Evolutionary conservation across 768 basidiomycete genomes (phyloP).

Genomic region (Mycena vulgaris): DNA sequence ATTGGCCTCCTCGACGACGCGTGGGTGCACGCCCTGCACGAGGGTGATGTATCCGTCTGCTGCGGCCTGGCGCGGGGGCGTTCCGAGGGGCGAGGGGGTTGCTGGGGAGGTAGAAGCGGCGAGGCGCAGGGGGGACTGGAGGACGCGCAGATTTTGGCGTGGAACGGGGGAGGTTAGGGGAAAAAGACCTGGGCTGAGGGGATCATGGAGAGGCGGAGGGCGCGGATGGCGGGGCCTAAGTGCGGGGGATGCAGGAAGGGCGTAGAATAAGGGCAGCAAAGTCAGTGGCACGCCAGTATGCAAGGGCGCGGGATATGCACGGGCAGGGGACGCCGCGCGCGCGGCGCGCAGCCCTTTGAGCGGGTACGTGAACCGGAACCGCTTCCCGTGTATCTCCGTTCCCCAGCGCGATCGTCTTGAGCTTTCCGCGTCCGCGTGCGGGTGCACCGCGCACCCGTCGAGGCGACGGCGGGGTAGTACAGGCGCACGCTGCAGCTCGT

Average conservation of each 20-base stretch:
- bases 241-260: neutral
- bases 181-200: slow-evolving; percentile 81
- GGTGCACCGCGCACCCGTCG: slow-evolving; percentile 76
- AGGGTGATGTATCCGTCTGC: slow-evolving; percentile 66
- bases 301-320: too few relatives aligned
- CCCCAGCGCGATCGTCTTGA: slow-evolving; percentile 73
- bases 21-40: slow-evolving; percentile 76
- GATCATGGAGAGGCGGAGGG: slow-evolving; percentile 83
- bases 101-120: slow-evolving; percentile 45
- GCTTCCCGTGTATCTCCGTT: slow-evolving; percentile 78
- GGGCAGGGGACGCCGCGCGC: slow-evolving; percentile 65
- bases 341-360: slow-evolving; percentile 77
- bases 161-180: slow-evolving; percentile 74
- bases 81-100: neutral
- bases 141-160: slow-evolving; percentile 72
- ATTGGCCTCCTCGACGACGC: slow-evolving; percentile 77
- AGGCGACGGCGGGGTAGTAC: slow-evolving; percentile 79
- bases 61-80: neutral
- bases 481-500: slow-evolving; percentile 75
- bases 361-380: slow-evolving; percentile 82
- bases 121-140: slow-evolving; percentile 74
- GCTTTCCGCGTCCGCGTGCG: slow-evolving; percentile 49
- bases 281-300: neutral
- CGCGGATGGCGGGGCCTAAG: slow-evolving; percentile 57
- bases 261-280: neutral